phyloP scores from a whole-genome alignment of 371 early-diverging fungal species.

The Coemansia sp. region DNA sequence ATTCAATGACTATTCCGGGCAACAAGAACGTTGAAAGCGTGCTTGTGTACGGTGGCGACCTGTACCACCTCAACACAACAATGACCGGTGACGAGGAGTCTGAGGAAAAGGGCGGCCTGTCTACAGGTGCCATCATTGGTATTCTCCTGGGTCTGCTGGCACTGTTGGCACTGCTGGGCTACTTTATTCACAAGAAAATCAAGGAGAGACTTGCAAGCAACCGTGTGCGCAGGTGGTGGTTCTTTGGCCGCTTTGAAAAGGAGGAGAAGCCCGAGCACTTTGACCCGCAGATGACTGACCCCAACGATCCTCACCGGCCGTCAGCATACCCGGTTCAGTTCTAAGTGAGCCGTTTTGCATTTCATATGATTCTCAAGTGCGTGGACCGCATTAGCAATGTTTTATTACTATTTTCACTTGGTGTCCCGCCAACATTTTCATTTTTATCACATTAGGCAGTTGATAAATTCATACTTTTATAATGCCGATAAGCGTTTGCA shows the following conservation, averaged over 20 bases:
- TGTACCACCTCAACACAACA: conserved; percentile 13
- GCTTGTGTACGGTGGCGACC: conserved; percentile 26
- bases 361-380: no score
- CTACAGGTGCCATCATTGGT: conserved; percentile 11
- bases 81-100: neutral
- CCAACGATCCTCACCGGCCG: conserved; percentile 12
- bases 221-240: conserved; percentile 34
- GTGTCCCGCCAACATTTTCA: neutral
- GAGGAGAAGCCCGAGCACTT: conserved; percentile 4
- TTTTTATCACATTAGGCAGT: neutral
- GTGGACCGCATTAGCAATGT: neutral
- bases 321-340: conserved; percentile 7
- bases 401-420: conserved; percentile 1
- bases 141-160: conserved; percentile 19
- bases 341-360: conserved; percentile 1
- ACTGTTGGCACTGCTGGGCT: conserved; percentile 14
- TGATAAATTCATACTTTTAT: neutral
- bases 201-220: conserved; percentile 1
- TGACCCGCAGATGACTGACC: neutral
- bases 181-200: conserved; percentile 6
- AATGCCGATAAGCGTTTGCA: neutral
- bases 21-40: conserved; percentile 2
- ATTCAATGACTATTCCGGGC: conserved; percentile 27
- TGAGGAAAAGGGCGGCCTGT: conserved; percentile 4
- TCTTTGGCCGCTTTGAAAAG: conserved; percentile 28